These are phyloP conservation scores for Biancaea sappan DNA, from an alignment of 306 rosid species.

Conservation along the genomic window DNA sequence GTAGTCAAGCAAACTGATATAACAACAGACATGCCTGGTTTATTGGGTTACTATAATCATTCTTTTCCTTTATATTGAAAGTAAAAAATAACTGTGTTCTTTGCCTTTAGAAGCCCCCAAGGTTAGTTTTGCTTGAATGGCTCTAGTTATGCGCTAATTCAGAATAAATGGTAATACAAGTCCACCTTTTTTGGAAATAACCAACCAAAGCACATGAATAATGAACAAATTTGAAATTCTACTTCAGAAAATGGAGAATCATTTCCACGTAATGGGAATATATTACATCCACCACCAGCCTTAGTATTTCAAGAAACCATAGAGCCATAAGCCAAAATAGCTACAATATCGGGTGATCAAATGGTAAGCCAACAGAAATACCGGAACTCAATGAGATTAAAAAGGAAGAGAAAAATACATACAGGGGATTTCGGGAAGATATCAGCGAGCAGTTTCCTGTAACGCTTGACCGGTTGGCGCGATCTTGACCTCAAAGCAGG, in stretches of 20 bases:
- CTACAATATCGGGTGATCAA: conserved; percentile 10
- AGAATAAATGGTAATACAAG: neutral
- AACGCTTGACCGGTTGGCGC: conserved; percentile 94
- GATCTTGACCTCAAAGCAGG: conserved; percentile 97
- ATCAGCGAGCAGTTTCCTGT: conserved; percentile 85
- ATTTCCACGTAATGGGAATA: neutral
- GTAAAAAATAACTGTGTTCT: neutral
- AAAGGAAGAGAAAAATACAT: conserved; percentile 22
- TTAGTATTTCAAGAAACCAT: neutral
- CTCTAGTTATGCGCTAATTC: neutral
- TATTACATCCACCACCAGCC: neutral
- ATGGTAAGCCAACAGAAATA: neutral
- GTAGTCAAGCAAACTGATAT: conserved; percentile 14
- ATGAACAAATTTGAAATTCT: neutral
- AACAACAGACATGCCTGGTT: conserved; percentile 22
- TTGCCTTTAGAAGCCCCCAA: neutral
- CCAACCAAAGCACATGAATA: conserved; percentile 6
- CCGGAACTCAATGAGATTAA: neutral
- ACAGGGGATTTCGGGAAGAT: conserved; percentile 92
- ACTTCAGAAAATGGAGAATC: neutral
- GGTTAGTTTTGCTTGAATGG: neutral
- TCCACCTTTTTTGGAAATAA: neutral
- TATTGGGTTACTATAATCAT: neutral
- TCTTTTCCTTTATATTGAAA: neutral
- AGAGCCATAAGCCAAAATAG: conserved; percentile 11